Evolutionary conservation across 2,329 filamentous ascomycete species (phyloP).

Genomic region (Aspergillus sergii): DNA sequence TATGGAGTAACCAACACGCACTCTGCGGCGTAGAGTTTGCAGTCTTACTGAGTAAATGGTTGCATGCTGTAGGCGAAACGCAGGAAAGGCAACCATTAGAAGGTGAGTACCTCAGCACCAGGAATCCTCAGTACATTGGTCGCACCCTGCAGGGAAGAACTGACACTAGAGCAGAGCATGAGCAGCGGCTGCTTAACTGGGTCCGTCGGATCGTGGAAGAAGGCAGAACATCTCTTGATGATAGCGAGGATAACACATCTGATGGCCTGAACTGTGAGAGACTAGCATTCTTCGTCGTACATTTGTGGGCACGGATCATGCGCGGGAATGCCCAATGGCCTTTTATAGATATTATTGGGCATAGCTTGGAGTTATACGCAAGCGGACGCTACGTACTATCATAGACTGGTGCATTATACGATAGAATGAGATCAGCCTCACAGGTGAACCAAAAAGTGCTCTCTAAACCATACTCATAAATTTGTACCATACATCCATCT

Average conservation of each 20-base stretch:
- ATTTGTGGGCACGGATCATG: conserved; percentile 27
- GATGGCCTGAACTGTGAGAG: conserved; percentile 12
- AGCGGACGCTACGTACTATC: not conserved
- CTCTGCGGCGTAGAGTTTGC: conserved; percentile 30
- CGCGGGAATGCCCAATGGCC: conserved; percentile 45
- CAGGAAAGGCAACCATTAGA: conserved; percentile 9
- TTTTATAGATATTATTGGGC: conserved; percentile 46
- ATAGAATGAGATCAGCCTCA: too few species aligned
- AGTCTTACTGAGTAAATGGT: conserved; percentile 27
- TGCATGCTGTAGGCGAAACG: conserved; percentile 15
- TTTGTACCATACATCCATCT: too few species aligned
- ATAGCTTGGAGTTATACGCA: conserved; percentile 38
- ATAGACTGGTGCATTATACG: not conserved
- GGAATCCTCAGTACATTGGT: not conserved
- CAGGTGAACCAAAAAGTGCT: too few species aligned
- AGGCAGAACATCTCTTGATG: conserved; percentile 20
- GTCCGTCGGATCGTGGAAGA: conserved; percentile 28
- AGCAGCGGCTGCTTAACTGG: conserved; percentile 19
- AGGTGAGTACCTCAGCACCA: conserved; percentile 7
- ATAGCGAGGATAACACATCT: conserved; percentile 7
- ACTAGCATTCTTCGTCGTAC: conserved; percentile 19
- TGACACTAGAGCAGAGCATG: too few species aligned
- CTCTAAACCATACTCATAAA: too few species aligned
- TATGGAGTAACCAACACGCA: conserved; percentile 30
- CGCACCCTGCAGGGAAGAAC: too few species aligned